Base-by-base conservation (phyloP, 2,329 filamentous ascomycete species). In the Colletotrichum gigasporum region DNA sequence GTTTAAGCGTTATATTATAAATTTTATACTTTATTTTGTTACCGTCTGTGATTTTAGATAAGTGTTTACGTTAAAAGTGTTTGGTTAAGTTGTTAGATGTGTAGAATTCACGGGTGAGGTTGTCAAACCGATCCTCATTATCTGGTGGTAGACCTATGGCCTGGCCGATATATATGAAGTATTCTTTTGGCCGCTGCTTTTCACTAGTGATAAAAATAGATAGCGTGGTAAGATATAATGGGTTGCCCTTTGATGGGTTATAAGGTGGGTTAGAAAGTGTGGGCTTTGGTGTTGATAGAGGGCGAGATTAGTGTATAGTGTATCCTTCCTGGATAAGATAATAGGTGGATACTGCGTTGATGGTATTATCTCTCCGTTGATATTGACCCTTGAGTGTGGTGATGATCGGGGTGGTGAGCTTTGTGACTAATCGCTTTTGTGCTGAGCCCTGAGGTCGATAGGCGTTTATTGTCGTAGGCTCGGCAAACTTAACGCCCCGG, bases 351-450 rank as follows among this genome's bases (percentile, higher is more conserved):
- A 69, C 34, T 7, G 59, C 55, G 32, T 62, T 14, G 39, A 69
- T 69, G 6, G 61, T 55, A 9, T 60, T 48, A 30, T 67, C 50
- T 20, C 65, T 54, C 10, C 67, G 63, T 34, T 26, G 22, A 32
- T 69, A 67, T 28, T 70, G 45, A 8, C 22, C 62, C 37, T 67
- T 50, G 30, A 67, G 48, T 28, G 57, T 66, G 20, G 41, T 35
- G 14, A 48, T 32, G 14, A 55, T 26, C 55, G 58, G 65, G 14
- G 61, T 54, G 20, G 41, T 67, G 14, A 69, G 56, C 35, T 58
- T 50, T 39, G 56, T 44, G 35, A 69, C 26, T 20, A 70, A 35
- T 18, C 63, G 59, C 41, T 54, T 68, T 47, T 70, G 60, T 30
- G 65, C 67, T 22, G 63, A 67, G 14, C 52, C 41, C 32, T 56